phyloP scores from a whole-genome alignment of 2,329 filamentous ascomycete species.

The Alternaria sp. region DNA sequence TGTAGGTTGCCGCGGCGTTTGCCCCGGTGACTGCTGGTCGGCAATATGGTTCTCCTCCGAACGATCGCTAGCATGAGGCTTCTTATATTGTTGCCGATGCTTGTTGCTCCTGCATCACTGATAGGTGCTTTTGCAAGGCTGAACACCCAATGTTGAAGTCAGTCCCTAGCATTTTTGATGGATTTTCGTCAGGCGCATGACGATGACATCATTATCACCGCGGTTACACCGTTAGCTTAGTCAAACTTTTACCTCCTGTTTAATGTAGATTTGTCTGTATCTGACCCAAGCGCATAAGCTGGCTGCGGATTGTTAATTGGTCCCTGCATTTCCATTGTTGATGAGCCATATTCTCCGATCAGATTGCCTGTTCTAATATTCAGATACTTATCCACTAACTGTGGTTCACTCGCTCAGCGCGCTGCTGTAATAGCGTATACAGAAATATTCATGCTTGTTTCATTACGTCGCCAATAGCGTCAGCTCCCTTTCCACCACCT shows the following conservation, averaged over 20 bases:
- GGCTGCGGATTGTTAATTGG: too few relatives aligned
- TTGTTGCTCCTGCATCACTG: not conserved
- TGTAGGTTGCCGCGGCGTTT: not conserved
- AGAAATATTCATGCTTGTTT: conserved; percentile 2
- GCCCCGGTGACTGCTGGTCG: not conserved
- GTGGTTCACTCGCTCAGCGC: too few relatives aligned
- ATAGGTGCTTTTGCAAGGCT: not conserved
- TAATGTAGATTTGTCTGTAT: not conserved
- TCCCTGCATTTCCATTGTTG: too few relatives aligned
- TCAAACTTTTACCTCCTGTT: not conserved
- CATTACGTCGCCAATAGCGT: not conserved
- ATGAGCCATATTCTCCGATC: too few relatives aligned
- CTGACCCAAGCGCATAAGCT: too few relatives aligned
- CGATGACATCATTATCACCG: not conserved
- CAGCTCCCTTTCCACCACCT: conserved; percentile 23
- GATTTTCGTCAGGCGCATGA: not conserved
- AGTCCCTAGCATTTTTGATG: not conserved
- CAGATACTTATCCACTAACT: too few relatives aligned
- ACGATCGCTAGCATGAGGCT: not conserved
- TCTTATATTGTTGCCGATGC: not conserved
- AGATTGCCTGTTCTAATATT: too few relatives aligned
- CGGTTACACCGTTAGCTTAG: not conserved
- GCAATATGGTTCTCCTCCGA: not conserved
- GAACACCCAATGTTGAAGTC: not conserved
- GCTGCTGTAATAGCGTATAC: too few relatives aligned